Base-by-base conservation (phyloP, 345 rosid species). In the Physaria fendleri region DNA sequence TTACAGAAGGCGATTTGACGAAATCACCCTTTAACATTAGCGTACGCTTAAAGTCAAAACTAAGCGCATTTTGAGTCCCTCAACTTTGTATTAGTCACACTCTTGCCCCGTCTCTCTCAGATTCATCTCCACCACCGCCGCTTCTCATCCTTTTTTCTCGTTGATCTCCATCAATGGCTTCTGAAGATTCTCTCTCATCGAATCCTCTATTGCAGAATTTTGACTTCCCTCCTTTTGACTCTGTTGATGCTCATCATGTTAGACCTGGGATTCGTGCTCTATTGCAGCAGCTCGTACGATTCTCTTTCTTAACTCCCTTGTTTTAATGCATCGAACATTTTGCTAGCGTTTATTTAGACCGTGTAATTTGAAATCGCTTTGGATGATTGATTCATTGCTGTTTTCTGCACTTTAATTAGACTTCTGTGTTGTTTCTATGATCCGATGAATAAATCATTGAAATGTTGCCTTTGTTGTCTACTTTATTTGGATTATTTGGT, bases 121-220 rank as follows among this genome's bases (percentile, higher is more conserved):
- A 47, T 66, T 77, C 34, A 62, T 74, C 21, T 50, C 51, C 21
- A 42, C 69, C 17, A 13, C 73, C 21, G 29, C 21, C 62, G 42
- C 14, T 2, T 58, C 71, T 33, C 43, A 40, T 57, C 51, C 51
- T 12, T 65, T 65, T 18, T 2, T 25, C 61, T 38, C 77, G 9
- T 1, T 71, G 13, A 27, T 52, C 76, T 43, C 45, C 62, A 2
- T 74, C 82, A 45, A 74, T 76, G 8, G 70, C 74, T 55, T 60
- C 56, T 29, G 72, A 50, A 23, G 76, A 47, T 14, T 28, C 44
- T n/a, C 38, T 76, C 25, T 59, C 69, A 3, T 40, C 73, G 60
- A 92, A 88, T 56, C 96, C 96, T 68, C 82, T 92, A 5, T 49
- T 88, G 72, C 78, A 62, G 61, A 81, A 81, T 58, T 92, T 84